Evolutionary conservation across 495 filamentous ascomycete species (phyloP).

Genomic region (Annulohypoxylon moriforme): DNA sequence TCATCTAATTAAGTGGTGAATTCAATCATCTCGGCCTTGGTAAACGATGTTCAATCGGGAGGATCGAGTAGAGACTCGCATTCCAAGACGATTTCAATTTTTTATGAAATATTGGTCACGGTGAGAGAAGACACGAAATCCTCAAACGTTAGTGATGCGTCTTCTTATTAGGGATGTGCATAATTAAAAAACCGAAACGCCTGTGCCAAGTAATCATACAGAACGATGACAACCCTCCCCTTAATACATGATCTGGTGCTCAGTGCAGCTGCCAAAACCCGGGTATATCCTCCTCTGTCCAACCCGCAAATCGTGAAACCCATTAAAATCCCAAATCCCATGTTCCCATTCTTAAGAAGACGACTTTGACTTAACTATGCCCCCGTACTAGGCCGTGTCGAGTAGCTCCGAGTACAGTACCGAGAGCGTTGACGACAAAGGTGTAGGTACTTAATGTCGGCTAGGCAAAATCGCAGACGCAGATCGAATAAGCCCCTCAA

Average conservation of each 20-base stretch:
- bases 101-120: too few relatives aligned
- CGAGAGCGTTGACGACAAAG: background rate
- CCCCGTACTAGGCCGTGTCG: background rate
- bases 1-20: too few relatives aligned
- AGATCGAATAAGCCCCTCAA: background rate
- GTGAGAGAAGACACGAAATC: background rate
- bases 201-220: background rate
- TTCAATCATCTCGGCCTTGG: too few relatives aligned
- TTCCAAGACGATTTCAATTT: too few relatives aligned
- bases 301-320: background rate
- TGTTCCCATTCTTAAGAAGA: background rate
- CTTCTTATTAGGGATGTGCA: background rate
- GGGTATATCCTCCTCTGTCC: constrained; percentile 5
- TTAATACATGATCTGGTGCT: background rate
- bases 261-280: background rate
- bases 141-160: background rate
- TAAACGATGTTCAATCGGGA: too few relatives aligned
- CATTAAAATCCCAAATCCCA: background rate
- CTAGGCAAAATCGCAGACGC: background rate
- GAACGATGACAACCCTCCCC: background rate
- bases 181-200: background rate
- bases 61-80: too few relatives aligned
- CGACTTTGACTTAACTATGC: too few relatives aligned
- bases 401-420: background rate
- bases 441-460: background rate